Evolutionary conservation across 495 filamentous ascomycete genomes (phyloP), one percentile per base, ranked within the genome.

Genomic region (Penicillium angulare): DNA sequence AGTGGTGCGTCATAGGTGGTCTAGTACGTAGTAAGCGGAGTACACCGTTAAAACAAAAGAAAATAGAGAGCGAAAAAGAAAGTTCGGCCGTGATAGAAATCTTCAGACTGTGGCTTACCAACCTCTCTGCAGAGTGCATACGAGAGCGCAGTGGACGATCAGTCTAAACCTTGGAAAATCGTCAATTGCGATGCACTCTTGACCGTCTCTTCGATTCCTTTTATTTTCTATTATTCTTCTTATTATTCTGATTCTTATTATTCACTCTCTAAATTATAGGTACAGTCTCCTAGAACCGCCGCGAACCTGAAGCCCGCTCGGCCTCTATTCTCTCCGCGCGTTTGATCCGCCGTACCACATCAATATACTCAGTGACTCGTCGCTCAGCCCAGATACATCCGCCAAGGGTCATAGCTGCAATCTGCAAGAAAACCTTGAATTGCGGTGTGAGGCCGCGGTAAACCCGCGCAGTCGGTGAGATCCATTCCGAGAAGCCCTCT

Each of bases 351-450:
- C 68, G 53, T 32, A 77, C 54, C 32, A 75, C 49, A 21, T 75
- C 59, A 32, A 74, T 69, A 57, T 90, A 92, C 27, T 84, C 79
- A 23, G 84, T 79, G 41, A 95, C 75, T 35, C 87, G 74, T 47
- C 75, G 74, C 70, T 96, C 91, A 0, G 89, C 89, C 77, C 90
- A 90, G 27, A 95, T 77, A 77, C 87, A 89, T 42, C 86, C 83
- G 7, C 91, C 91, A 27, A 93, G 56, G 12, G 88, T 90, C 90
- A 95, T 95, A 46, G 80, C 83, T 17, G 86, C 89, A 74, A 95
- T 88, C 63, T 95, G 90, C 22, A 96, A 69, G 57, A 90, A 95
- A 75, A 92, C 83, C 73, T 96, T 96, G 70, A 95, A 96, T 65
- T 95, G 91, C 16, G 90, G 73, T 2, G 91, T 96, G 55, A 95